phyloP scores from a whole-genome alignment of 176 grass and related monocot genomes.

The Aegilops longissima region DNA sequence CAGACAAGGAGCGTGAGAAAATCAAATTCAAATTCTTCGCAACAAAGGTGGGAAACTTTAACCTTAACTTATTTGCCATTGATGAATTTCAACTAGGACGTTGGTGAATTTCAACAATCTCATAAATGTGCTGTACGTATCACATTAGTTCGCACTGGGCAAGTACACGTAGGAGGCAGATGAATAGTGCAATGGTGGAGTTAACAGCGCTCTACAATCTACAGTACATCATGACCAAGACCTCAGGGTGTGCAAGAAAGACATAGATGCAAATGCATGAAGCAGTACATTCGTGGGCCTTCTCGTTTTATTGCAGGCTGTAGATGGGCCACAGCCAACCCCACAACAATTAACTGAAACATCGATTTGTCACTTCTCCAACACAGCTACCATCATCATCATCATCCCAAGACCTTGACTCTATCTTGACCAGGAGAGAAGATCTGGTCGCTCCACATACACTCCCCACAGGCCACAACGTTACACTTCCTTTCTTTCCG shows the following conservation, averaged over 20 bases:
- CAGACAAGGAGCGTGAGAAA: not conserved
- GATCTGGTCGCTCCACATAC: not conserved
- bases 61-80: not conserved
- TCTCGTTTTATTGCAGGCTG: conserved; percentile 13
- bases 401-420: not conserved
- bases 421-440: conserved; percentile 14
- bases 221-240: not conserved
- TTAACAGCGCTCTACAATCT: not conserved
- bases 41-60: not conserved
- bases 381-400: not conserved
- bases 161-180: not conserved
- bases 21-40: not conserved
- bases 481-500: not conserved
- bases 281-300: conserved; percentile 14
- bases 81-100: not conserved
- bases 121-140: not conserved
- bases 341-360: conserved; percentile 10
- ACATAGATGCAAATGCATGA: conserved; percentile 28
- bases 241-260: not conserved
- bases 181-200: not conserved
- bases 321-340: not conserved
- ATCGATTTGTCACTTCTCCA: not conserved
- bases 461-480: not conserved
- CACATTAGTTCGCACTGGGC: conserved; percentile 1
- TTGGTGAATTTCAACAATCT: not conserved